phyloP scores from a whole-genome alignment of 371 early-diverging fungal genomes.

The Entomophthora muscae region DNA sequence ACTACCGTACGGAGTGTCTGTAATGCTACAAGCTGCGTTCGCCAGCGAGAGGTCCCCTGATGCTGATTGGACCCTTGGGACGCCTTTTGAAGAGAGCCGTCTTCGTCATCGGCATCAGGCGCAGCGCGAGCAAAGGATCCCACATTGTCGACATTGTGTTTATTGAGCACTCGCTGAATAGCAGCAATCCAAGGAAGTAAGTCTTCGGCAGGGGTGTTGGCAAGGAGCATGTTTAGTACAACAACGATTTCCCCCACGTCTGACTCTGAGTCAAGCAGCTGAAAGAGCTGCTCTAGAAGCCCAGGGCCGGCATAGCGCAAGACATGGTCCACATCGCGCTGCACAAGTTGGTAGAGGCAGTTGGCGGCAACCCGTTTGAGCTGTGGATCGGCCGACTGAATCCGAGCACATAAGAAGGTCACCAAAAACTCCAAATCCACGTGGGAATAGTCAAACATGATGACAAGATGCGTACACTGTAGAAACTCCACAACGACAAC shows the following conservation, averaged over 20 bases:
- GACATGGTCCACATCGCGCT: slow-evolving; percentile 53
- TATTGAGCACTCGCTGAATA: slow-evolving; percentile 53
- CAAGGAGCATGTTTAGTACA: slow-evolving; percentile 50
- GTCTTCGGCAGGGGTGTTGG: slow-evolving; percentile 43
- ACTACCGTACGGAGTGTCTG: slow-evolving; percentile 38
- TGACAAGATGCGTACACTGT: slow-evolving; percentile 70
- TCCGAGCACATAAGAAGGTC: slow-evolving; percentile 47
- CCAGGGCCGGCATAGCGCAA: slow-evolving; percentile 43
- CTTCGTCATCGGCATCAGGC: slow-evolving; percentile 10
- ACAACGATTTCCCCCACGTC: slow-evolving; percentile 65
- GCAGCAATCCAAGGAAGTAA: slow-evolving; percentile 76
- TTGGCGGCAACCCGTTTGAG: slow-evolving; percentile 63
- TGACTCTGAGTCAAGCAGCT: slow-evolving; percentile 60
- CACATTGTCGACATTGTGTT: slow-evolving; percentile 10
- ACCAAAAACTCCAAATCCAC: slow-evolving; percentile 47
- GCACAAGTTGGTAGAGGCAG: slow-evolving; percentile 71
- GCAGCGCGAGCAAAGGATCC: slow-evolving; percentile 10
- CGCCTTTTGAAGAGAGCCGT: slow-evolving; percentile 13
- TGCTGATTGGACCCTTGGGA: not conserved
- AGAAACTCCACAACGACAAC: slow-evolving; percentile 73
- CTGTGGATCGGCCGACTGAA: slow-evolving; percentile 35
- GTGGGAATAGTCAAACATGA: slow-evolving; percentile 69
- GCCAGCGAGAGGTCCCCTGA: slow-evolving; percentile 56
- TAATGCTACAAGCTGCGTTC: slow-evolving; percentile 69
- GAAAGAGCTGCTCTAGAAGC: slow-evolving; percentile 66